These are phyloP conservation scores for Starmerella bombicola DNA, from an alignment of 805 yeast genomes.

Conservation along the genomic window DNA sequence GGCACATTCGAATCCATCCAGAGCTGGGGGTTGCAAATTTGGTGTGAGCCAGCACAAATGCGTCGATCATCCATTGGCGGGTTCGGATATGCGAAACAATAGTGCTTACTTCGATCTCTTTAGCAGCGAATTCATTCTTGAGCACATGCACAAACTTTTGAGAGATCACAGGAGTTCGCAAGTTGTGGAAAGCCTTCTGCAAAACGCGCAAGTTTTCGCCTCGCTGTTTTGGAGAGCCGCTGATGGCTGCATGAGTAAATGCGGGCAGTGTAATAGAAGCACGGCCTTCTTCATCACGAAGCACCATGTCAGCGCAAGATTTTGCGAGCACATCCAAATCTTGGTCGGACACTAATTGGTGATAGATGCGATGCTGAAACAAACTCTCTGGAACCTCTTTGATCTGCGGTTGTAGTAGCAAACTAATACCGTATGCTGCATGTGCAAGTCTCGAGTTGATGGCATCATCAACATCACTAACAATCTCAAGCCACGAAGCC, in stretches of 20 bases:
- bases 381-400: constrained; percentile 7
- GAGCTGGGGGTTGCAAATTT: constrained; percentile 30
- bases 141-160: not conserved
- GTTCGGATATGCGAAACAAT: constrained; percentile 6
- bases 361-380: constrained; percentile 16
- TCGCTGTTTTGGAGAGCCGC: constrained; percentile 1
- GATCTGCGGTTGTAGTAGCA: constrained; percentile 13
- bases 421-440: constrained; percentile 41
- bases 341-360: constrained; percentile 12
- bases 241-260: not conserved
- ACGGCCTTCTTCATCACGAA: not conserved
- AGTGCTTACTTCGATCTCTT: constrained; percentile 5
- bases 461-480: constrained; percentile 15
- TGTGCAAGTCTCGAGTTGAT: constrained; percentile 30
- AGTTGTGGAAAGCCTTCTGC: not conserved
- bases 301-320: constrained; percentile 6
- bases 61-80: constrained; percentile 27
- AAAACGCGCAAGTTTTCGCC: constrained; percentile 1
- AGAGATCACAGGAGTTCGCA: not conserved
- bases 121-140: not conserved
- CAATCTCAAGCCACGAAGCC: constrained; percentile 12
- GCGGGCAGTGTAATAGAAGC: constrained; percentile 3
- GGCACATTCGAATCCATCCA: constrained; percentile 71
- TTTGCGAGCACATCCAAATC: constrained; percentile 13
- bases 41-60: constrained; percentile 38